Conservation (phyloP, 2,329 filamentous ascomycete species). For the Diaporthe ilicicola region DNA sequence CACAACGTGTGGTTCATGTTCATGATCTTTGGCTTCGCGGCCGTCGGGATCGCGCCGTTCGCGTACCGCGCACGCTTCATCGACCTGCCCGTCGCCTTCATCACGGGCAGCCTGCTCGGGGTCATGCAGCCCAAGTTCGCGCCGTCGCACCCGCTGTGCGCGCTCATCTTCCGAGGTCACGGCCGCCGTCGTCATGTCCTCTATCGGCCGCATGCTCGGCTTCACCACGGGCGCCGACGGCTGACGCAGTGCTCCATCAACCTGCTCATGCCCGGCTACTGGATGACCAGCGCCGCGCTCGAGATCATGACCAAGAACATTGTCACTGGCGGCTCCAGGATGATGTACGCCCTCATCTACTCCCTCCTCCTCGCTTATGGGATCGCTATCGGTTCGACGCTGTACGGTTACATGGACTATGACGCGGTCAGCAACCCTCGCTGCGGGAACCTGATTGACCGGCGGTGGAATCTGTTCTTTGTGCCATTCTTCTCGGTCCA, state of each 20-base stretch:
- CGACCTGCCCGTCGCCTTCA: constrained; percentile 16
- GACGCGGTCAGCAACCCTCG: constrained; percentile 12
- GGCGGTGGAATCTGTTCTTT: constrained; percentile 11
- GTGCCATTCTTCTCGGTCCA: constrained; percentile 4
- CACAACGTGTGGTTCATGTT: constrained; percentile 21
- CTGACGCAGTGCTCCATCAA: constrained; percentile 18
- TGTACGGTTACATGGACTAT: constrained; percentile 10
- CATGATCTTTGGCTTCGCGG: constrained; percentile 16
- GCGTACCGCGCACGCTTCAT: constrained; percentile 6
- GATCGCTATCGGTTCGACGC: background rate
- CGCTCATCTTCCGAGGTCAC: constrained; percentile 12
- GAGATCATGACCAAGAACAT: constrained; percentile 18
- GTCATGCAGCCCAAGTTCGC: constrained; percentile 13
- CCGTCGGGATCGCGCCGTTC: constrained; percentile 5
- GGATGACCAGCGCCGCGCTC: constrained; percentile 13
- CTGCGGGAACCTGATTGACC: background rate
- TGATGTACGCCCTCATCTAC: constrained; percentile 15
- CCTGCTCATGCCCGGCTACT: constrained; percentile 18
- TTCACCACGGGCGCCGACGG: background rate
- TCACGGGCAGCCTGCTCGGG: constrained; percentile 6
- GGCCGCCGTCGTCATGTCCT: constrained; percentile 2
- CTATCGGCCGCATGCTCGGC: constrained; percentile 13
- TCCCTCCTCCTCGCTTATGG: constrained; percentile 3
- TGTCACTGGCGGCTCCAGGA: constrained; percentile 10
- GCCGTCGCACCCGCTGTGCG: constrained; percentile 7